A percentile compares a stretch with the other conserved stretches of the same genome.
Evolutionary conservation across 352 stramenopile genomes (phyloP).

Genomic region (Globisporangium paroecandrum): DNA sequence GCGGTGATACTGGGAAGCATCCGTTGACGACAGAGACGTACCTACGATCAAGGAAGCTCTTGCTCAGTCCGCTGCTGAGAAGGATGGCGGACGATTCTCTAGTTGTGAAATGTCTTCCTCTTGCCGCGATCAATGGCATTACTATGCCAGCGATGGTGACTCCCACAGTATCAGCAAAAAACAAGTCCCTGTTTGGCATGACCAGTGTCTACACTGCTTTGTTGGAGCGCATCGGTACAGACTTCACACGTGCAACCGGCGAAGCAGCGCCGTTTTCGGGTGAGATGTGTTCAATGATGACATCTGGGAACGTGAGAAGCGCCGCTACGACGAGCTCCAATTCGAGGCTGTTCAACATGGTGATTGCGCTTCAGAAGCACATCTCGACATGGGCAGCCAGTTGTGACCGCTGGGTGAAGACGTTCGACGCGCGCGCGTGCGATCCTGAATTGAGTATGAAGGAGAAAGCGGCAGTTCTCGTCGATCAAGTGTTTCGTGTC

Average conservation of each 20-base stretch:
- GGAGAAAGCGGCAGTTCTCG: constrained; percentile 19
- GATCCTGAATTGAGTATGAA: constrained; percentile 15
- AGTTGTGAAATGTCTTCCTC: constrained; percentile 38
- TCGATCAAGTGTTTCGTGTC: constrained; percentile 38
- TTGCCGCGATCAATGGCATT: background rate
- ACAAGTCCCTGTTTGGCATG: background rate
- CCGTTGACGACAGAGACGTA: constrained; percentile 9
- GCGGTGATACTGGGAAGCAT: background rate
- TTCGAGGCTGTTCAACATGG: constrained; percentile 18
- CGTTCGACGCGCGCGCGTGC: background rate
- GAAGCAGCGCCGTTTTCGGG: background rate
- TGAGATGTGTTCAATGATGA: background rate
- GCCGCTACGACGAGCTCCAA: background rate
- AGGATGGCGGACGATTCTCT: constrained; percentile 66
- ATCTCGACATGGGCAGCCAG: constrained; percentile 54
- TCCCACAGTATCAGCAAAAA: background rate
- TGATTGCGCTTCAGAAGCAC: constrained; percentile 64
- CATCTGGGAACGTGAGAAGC: background rate
- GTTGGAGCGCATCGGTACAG: constrained; percentile 4
- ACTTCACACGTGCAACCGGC: constrained; percentile 14
- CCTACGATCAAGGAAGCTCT: constrained; percentile 27
- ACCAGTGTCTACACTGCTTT: constrained; percentile 15
- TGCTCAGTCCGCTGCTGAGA: constrained; percentile 58
- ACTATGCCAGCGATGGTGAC: background rate
- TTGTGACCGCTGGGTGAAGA: constrained; percentile 24